Base-by-base conservation (phyloP, 139 green algal species). In the Zygnema cylindricum region DNA sequence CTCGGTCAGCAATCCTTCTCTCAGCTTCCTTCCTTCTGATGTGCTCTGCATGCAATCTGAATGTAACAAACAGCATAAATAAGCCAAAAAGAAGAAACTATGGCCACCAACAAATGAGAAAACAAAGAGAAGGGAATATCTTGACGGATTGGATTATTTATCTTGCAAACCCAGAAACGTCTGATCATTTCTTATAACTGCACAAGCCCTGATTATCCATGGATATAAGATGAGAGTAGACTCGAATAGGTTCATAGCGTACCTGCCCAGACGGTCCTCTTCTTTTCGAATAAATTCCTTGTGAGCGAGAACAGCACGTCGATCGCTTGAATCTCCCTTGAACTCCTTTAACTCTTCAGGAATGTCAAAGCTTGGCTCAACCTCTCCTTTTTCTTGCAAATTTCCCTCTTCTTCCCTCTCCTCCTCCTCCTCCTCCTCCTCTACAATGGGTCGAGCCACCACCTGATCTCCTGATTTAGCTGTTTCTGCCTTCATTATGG, bases 281-380 rank as follows among this genome's bases (percentile, higher is more conserved):
- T 91, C 86, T 82, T 83, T 40, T 43, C 81, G 25, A 69, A 91
- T 43, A 81, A 71, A 84, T 32, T 91, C 81, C 49, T 54, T 42
- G 25, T 91, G 86, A 11, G 86, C 81, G 33, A 91, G 83, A 33
- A 91, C 86, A 21, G 86, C 86, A 54, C 43, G 55, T 30, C 71
- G 63, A 69, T 91, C 86, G 22, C 73, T 39, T n/a, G 54, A 82
- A 42, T 91, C 86, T 7, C 86, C 86, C 25, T 39, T 25, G 16
- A 73, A 91, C 69, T 89, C 86, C 81, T 41, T 42, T 3, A 90
- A 1, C 22, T 90, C 63, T 43, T 91, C 69, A n/a, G 86, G 82
- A 49, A 91, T 3, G 35, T 89, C 49, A 84, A 91, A 91, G 23
- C n/a, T 21, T 2, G 38, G 40, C 71, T 91, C 86, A n/a, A 36